Conservation (phyloP, 2,329 filamentous ascomycete species). For the Claviceps purpurea region DNA sequence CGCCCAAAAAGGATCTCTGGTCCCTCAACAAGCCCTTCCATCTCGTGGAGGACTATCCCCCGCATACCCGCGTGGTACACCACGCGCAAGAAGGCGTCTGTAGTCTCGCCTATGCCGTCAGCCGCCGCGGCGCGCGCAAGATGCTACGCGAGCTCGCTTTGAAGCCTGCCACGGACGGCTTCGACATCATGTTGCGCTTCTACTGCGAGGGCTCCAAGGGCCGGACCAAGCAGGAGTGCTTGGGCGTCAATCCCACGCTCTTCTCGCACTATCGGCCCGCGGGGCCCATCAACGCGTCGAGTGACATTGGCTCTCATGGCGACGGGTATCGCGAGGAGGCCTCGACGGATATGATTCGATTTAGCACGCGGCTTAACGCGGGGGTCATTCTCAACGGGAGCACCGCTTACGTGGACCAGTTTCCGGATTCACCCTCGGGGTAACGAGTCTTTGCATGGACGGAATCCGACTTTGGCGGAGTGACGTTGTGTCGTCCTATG, state of each 20-base stretch:
- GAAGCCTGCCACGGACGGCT: conserved; percentile 23
- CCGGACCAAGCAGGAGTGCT: conserved; percentile 22
- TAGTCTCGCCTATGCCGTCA: conserved; percentile 31
- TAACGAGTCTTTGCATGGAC: conserved; percentile 4
- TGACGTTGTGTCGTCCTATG: too few relatives aligned
- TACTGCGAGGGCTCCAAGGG: conserved; percentile 29
- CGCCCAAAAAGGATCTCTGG: conserved; percentile 19
- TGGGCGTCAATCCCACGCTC: conserved; percentile 28
- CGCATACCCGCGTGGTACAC: conserved; percentile 31
- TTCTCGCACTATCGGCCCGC: conserved; percentile 32
- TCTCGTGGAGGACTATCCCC: conserved; percentile 18
- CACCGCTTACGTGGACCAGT: conserved; percentile 15
- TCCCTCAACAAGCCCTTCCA: conserved; percentile 23
- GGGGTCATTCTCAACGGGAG: conserved; percentile 22
- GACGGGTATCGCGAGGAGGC: conserved; percentile 16
- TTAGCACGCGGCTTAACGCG: conserved; percentile 28
- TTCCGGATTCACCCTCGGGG: conserved; percentile 4
- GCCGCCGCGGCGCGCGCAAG: conserved; percentile 27
- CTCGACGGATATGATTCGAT: conserved; percentile 23
- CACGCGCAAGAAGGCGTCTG: conserved; percentile 26
- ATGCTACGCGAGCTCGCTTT: conserved; percentile 30
- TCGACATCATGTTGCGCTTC: conserved; percentile 31
- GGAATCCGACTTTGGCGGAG: too few relatives aligned
- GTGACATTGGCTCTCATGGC: conserved; percentile 23
- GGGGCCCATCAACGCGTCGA: conserved; percentile 20